These are phyloP conservation scores for Knoxdaviesia proteae DNA, from an alignment of 2,329 filamentous ascomycete species.

Conservation along the genomic window DNA sequence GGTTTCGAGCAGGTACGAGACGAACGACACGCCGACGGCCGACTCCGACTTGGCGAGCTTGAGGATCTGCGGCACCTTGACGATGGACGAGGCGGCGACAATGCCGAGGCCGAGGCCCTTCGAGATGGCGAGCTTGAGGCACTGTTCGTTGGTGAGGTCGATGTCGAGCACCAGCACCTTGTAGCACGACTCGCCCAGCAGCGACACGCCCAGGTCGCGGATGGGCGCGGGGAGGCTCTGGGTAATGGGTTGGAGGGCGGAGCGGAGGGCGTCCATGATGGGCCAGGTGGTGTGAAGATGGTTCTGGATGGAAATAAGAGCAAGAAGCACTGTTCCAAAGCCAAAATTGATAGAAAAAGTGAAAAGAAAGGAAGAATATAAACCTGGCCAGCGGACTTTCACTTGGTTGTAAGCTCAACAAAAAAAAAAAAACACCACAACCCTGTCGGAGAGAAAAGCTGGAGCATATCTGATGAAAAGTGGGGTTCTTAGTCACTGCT, in stretches of 20 bases:
- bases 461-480: too few species aligned
- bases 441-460: too few species aligned
- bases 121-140: constrained; percentile 74
- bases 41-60: constrained; percentile 72
- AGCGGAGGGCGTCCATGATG: constrained; percentile 40
- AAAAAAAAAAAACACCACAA: too few species aligned
- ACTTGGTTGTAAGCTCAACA: too few species aligned
- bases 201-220: constrained; percentile 51
- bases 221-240: constrained; percentile 54
- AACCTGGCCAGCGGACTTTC: too few species aligned
- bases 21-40: constrained; percentile 66
- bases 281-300: background rate
- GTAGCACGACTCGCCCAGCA: constrained; percentile 76
- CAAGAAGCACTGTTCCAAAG: too few species aligned
- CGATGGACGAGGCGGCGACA: constrained; percentile 70
- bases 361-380: too few species aligned
- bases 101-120: constrained; percentile 90
- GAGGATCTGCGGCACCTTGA: constrained; percentile 92
- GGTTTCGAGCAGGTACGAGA: constrained; percentile 85
- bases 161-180: constrained; percentile 67
- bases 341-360: too few species aligned
- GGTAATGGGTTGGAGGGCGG: constrained; percentile 46
- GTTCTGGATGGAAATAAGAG: too few species aligned
- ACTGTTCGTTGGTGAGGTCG: constrained; percentile 54
- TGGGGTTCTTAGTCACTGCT: too few species aligned